Conservation (phyloP, 2,329 filamentous ascomycete genomes). For the Clarireedia monteithiana region DNA sequence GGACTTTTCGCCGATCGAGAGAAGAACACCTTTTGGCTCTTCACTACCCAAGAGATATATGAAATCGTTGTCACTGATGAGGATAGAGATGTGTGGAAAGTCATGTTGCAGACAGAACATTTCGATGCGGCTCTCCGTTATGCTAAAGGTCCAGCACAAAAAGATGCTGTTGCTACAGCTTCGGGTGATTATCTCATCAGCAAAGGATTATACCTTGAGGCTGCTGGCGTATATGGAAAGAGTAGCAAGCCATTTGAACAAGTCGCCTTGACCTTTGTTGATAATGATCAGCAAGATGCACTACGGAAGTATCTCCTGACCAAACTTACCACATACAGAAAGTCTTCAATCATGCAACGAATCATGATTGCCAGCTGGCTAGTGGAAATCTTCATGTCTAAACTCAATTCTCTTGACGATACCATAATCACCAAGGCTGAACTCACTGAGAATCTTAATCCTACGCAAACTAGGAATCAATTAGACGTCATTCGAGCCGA, state of each 20-base stretch:
- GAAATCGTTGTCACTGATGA: slow-evolving; percentile 90
- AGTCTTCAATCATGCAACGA: slow-evolving; percentile 80
- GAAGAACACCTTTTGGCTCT: slow-evolving; percentile 97
- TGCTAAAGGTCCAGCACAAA: slow-evolving; percentile 71
- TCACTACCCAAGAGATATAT: slow-evolving; percentile 84
- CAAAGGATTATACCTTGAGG: slow-evolving; percentile 76
- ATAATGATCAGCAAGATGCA: slow-evolving; percentile 83
- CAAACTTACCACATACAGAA: slow-evolving; percentile 76
- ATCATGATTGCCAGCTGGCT: slow-evolving; percentile 96
- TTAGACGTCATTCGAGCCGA: slow-evolving; percentile 65
- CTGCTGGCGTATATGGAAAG: slow-evolving; percentile 83
- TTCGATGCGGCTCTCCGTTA: slow-evolving; percentile 85
- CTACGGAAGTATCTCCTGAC: slow-evolving; percentile 82
- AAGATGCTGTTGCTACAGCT: slow-evolving; percentile 83
- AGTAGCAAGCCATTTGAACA: slow-evolving; percentile 97
- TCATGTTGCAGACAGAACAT: slow-evolving; percentile 78
- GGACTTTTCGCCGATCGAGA: slow-evolving; percentile 82
- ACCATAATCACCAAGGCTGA: slow-evolving; percentile 86
- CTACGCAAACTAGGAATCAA: slow-evolving; percentile 63
- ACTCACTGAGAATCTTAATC: slow-evolving; percentile 62
- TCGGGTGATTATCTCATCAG: slow-evolving; percentile 82
- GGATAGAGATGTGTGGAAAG: slow-evolving; percentile 87
- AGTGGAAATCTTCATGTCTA: slow-evolving; percentile 93
- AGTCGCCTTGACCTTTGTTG: slow-evolving; percentile 84
- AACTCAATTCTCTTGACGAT: slow-evolving; percentile 89